These are phyloP conservation scores for Penicillium cataractarum DNA, from an alignment of 495 filamentous ascomycete genomes.

Conservation along the genomic window DNA sequence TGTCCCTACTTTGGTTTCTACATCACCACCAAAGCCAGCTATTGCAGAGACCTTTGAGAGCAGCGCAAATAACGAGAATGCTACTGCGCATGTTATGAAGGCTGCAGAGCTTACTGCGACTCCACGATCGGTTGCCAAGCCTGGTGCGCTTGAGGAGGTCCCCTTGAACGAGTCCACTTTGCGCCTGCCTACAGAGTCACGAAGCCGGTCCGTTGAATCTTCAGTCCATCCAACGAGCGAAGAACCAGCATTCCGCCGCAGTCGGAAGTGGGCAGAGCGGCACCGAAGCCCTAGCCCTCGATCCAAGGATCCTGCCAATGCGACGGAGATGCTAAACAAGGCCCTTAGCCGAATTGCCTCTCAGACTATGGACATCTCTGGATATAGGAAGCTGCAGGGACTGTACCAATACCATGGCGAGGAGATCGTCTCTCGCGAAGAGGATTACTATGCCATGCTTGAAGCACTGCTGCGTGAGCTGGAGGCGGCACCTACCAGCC, in stretches of 20 bases:
- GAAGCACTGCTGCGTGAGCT: conserved; percentile 75
- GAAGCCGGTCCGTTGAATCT: conserved; percentile 26
- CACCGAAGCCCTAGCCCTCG: conserved; percentile 42
- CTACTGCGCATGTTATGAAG: conserved; percentile 18
- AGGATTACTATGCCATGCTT: conserved; percentile 73
- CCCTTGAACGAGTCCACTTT: conserved; percentile 26
- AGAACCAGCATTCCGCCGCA: conserved; percentile 26
- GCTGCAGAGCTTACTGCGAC: conserved; percentile 20
- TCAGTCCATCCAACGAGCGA: conserved; percentile 9
- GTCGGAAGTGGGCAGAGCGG: conserved; percentile 33
- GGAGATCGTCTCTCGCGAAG: conserved; percentile 56
- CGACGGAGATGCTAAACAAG: conserved; percentile 67
- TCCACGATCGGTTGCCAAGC: conserved; percentile 26
- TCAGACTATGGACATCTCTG: conserved; percentile 77
- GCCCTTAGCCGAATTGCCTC: conserved; percentile 74
- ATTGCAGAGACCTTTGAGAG: not conserved
- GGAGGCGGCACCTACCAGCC: conserved; percentile 50
- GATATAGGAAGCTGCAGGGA: conserved; percentile 84
- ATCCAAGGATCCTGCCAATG: conserved; percentile 51
- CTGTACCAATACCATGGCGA: conserved; percentile 69
- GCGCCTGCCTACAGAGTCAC: conserved; percentile 12
- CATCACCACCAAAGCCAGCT: conserved; percentile 12
- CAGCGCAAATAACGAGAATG: conserved; percentile 36
- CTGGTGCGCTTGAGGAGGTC: conserved; percentile 34
- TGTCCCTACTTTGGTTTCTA: conserved; percentile 2